A percentile compares a stretch with the other conserved stretches of the same genome.
Evolutionary conservation across 1,284 basidiomycete genomes (phyloP).

Genomic region (Wolfiporia cocos): DNA sequence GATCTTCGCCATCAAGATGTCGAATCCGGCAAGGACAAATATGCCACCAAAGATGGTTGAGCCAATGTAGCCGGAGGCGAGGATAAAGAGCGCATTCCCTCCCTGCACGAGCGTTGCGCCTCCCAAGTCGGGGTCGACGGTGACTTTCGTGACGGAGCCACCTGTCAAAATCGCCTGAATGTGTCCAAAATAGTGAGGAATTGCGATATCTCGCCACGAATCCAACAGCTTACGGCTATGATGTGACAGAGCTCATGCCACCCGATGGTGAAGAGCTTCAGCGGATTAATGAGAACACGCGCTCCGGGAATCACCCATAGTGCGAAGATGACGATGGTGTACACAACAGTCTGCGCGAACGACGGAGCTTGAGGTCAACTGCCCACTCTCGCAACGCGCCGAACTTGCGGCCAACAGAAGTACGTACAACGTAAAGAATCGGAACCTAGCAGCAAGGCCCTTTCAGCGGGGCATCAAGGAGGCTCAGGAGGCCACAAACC

Average conservation of each 20-base stretch:
- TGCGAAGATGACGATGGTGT: conserved; percentile 74
- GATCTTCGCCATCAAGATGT: conserved; percentile 74
- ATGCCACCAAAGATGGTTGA: conserved; percentile 75
- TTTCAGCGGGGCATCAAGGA: neutral
- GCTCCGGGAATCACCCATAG: conserved; percentile 78
- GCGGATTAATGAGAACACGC: conserved; percentile 67
- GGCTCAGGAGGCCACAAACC: conserved; percentile 11
- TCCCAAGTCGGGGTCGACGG: conserved; percentile 78
- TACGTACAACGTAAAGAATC: conserved; percentile 64
- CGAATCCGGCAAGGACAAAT: conserved; percentile 74
- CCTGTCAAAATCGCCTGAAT: conserved; percentile 71
- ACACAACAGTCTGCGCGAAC: conserved; percentile 71
- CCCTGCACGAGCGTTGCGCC: conserved; percentile 75
- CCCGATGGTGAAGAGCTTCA: conserved; percentile 80
- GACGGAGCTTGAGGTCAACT: no score
- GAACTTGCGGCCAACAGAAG: no score
- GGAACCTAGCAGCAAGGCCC: conserved; percentile 25
- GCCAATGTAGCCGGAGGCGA: conserved; percentile 72
- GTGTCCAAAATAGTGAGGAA: neutral
- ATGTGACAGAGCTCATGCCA: conserved; percentile 85
- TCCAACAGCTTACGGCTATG: conserved; percentile 47
- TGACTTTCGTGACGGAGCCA: conserved; percentile 67
- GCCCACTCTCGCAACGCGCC: no score
- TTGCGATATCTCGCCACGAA: conserved; percentile 2
- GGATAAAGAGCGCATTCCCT: conserved; percentile 61